These are phyloP conservation scores for Myriosclerotinia scirpicola DNA, from an alignment of 2,329 filamentous ascomycete genomes.

Conservation along the genomic window DNA sequence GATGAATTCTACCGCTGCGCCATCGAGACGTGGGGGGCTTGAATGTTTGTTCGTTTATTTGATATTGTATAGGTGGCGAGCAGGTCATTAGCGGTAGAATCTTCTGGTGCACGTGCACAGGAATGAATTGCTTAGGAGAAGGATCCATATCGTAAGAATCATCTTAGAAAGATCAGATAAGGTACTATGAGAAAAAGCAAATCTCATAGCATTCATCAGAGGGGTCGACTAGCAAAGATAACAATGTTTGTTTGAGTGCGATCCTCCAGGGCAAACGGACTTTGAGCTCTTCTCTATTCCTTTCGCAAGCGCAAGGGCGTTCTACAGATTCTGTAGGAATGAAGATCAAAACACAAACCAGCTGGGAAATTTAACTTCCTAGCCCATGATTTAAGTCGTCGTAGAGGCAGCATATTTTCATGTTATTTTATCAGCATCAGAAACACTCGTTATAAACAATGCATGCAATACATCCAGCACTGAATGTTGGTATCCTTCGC, in stretches of 20 bases:
- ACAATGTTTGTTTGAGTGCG: background rate
- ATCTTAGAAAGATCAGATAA: background rate
- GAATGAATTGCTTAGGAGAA: background rate
- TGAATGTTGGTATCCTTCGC: background rate
- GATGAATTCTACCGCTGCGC: conserved; percentile 4
- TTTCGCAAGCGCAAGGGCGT: background rate
- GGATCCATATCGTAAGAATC: background rate
- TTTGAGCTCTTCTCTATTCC: no score
- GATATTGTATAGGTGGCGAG: background rate
- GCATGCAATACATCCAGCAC: background rate
- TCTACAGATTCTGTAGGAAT: background rate
- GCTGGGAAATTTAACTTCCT: no score
- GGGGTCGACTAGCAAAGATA: background rate
- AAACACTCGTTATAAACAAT: background rate
- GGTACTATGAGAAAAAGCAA: background rate
- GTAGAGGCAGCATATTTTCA: background rate
- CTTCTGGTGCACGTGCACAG: background rate
- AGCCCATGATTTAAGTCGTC: background rate
- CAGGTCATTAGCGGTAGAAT: background rate
- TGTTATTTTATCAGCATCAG: background rate
- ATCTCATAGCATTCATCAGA: background rate
- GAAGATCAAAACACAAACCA: background rate
- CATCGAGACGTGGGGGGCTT: conserved; percentile 4
- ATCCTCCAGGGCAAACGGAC: background rate
- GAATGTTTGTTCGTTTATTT: background rate